phyloP scores from a whole-genome alignment of 179 eudicot species.

The Pouteria campechiana region DNA sequence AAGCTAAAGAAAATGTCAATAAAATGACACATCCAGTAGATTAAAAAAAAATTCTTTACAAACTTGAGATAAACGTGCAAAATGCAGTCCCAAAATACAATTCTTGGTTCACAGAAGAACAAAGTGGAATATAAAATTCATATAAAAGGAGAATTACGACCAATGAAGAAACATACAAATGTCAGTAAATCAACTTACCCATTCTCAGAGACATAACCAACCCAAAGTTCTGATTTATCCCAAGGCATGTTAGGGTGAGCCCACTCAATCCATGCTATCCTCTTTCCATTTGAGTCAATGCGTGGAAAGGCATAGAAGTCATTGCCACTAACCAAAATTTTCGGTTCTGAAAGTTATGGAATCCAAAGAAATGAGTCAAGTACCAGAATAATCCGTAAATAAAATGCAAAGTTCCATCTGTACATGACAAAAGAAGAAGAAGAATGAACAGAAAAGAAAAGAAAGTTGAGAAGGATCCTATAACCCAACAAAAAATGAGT shows the following conservation, averaged over 20 bases:
- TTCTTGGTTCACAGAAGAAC: no score
- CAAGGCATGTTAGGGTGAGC: conserved; percentile 98
- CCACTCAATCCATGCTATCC: conserved; percentile 97
- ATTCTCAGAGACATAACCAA: conserved; percentile 79
- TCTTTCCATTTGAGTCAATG: conserved; percentile 60
- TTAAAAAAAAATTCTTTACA: no score
- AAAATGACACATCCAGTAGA: no score
- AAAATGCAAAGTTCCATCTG: neutral
- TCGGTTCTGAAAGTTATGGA: conserved; percentile 49
- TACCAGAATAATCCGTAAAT: neutral
- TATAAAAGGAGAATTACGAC: neutral
- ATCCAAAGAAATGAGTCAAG: neutral
- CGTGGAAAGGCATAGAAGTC: conserved; percentile 98
- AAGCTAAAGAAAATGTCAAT: no score
- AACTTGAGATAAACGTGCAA: no score
- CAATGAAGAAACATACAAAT: neutral
- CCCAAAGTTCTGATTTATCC: conserved; percentile 98
- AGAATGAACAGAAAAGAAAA: no score
- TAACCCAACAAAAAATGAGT: no score
- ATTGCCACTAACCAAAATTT: conserved; percentile 50
- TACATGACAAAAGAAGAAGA: neutral
- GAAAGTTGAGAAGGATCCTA: no score
- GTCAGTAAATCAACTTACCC: conserved; percentile 38
- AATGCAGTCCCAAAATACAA: no score
- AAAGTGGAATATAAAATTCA: no score